Base-by-base conservation (phyloP, 768 basidiomycete species). In the Leccinellum albellum region DNA sequence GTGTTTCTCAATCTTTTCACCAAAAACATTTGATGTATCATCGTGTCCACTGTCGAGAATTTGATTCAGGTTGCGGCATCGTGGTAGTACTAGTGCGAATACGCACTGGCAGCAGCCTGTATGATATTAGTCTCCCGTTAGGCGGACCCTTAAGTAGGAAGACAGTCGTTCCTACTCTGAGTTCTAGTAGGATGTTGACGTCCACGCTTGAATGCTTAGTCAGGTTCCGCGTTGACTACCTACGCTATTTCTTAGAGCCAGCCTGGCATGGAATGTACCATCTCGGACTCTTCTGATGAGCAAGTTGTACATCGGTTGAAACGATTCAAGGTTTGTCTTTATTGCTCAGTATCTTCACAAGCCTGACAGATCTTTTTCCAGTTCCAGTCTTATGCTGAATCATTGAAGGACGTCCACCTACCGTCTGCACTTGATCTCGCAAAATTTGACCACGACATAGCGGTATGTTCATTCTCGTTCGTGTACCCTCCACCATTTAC, bases 361-460 rank as follows among this genome's bases (percentile, higher is more conserved):
- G 2, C 24, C 37, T 60, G 23, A 55, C 49, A 14, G 5, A n/a
- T 23, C 20, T 8, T 3, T 9, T 53, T 7, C 10, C 47, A 91
- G 89, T 81, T 90, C 68, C 85, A 89, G 75, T 91, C 89, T 0
- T 86, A 91, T 64, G 79, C 83, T 55, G 75, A 82, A 64, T 76
- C 78, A 1, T 67, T 92, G 33, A 88, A 86, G 68, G 77, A 82
- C 4, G 87, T 91, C 2, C 90, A 91, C 66, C 72, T 88, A 0
- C 86, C 87, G 3, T 86, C 88, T 14, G 78, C 84, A 2, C 78
- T 89, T 58, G 73, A 76, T 49, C 78, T 81, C 62, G 68, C 73
- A 15, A 79, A 79, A 51, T 78, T 86, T 47, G 85, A 87, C 61
- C 73, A 82, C 55, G 87, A 88, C 37, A 78, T 89, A 52, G 75